Base-by-base conservation (phyloP, 2,329 filamentous ascomycete genomes). In the Sphaerulina populicola region DNA sequence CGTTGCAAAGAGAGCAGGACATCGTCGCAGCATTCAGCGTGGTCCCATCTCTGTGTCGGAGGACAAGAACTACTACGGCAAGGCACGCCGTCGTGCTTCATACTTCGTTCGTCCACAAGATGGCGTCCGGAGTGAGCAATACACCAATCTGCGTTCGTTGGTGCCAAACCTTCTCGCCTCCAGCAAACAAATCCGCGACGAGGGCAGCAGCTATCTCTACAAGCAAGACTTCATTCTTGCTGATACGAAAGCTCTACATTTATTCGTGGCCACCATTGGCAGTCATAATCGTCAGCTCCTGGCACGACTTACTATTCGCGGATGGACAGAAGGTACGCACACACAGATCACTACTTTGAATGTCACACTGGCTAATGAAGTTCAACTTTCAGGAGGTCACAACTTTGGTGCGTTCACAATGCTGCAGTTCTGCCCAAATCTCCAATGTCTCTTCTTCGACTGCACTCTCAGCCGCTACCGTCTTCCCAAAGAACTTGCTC, bases 171-270 rank as follows among this genome's bases (percentile, higher is more conserved):
- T 66, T 6, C 53, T 66, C 1, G 62, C 59, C 6, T 58, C 61
- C 41, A 62, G 53, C 55, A 58, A 60, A 50, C 63, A 65, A 39
- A 62, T 66, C 36, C 54, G 61, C 12, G 44, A 44, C 4, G 63
- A 66, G 38, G 60, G 54, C 6, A 55, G 58, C 49, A 56, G 52
- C 38, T 56, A 60, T 21, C 56, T 66, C 4, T 66, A 66, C 55
- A 55, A 55, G 45, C 54, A 59, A 15, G 61, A 61, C 18, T 53
- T 66, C 37, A 44, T 59, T 38, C 30, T 65, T 21, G 50, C 50
- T 14, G 57, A 66, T 30, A 58, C 56, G 1, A 52, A 55, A 9
- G 53, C 63, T 1, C 44, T 66, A 14, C 54, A 58, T 40, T 35
- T 35, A 7, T 66, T 66, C 49, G 51, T 66, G 9, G 57, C 57